phyloP scores from a whole-genome alignment of 192 early-diverging fungal species.

The Entomortierella parvispora region DNA sequence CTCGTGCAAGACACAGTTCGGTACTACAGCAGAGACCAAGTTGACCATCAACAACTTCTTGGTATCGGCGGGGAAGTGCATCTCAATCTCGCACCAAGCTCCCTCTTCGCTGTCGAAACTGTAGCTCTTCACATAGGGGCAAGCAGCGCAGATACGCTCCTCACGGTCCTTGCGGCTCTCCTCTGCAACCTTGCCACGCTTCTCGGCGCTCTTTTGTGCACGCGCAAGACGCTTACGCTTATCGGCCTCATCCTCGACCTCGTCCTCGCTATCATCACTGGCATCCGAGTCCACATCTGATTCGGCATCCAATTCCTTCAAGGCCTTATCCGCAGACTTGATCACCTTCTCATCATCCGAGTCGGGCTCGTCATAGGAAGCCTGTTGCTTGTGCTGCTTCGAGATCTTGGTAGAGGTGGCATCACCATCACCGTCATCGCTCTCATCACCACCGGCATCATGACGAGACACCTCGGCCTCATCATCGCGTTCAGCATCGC shows the following conservation, averaged over 20 bases:
- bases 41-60: constrained; percentile 96
- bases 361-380: constrained; percentile 85
- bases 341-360: constrained; percentile 82
- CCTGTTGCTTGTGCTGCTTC: constrained; percentile 69
- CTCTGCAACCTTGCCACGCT: constrained; percentile 19
- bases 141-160: constrained; percentile 62
- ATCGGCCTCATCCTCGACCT: constrained; percentile 48
- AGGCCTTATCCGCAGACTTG: constrained; percentile 47
- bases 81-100: constrained; percentile 82
- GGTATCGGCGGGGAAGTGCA: constrained; percentile 89
- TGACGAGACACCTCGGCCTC: constrained; percentile 39
- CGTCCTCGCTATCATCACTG: constrained; percentile 42
- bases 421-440: constrained; percentile 79
- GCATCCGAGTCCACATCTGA: constrained; percentile 46
- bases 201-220: constrained; percentile 27
- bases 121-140: constrained; percentile 76
- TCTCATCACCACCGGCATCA: constrained; percentile 49
- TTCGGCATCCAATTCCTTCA: constrained; percentile 49
- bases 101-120: constrained; percentile 74
- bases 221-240: constrained; percentile 44
- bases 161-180: constrained; percentile 53
- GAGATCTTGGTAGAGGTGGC: constrained; percentile 74
- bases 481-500: constrained; percentile 68
- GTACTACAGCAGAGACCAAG: constrained; percentile 81
- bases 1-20: constrained; percentile 84